phyloP scores from a whole-genome alignment of 768 basidiomycete species.

The Boletus subparvulus region DNA sequence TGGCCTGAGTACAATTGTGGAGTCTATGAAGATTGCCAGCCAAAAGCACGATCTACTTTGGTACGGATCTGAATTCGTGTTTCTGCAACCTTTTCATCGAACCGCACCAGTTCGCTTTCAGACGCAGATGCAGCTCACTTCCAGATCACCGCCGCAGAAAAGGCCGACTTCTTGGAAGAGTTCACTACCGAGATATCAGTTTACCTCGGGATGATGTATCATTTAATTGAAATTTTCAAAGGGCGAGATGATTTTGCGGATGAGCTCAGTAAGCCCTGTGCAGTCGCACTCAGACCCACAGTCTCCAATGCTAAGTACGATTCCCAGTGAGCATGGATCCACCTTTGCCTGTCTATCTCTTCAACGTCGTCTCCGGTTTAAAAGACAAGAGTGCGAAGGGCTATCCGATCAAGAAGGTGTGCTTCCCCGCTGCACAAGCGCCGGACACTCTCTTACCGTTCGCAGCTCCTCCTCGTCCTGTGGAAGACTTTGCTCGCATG shows the following conservation, averaged over 20 bases:
- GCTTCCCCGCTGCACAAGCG: slow-evolving; percentile 6
- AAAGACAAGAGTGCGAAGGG: slow-evolving; percentile 93
- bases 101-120: slow-evolving; percentile 59
- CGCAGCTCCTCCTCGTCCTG: slow-evolving; percentile 82
- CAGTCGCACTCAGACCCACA: neutral
- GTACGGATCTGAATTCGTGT: slow-evolving; percentile 37
- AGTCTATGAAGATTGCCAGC: slow-evolving; percentile 87
- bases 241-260: slow-evolving; percentile 94
- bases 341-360: slow-evolving; percentile 88
- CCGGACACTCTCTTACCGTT: slow-evolving; percentile 4
- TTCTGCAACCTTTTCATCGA: neutral
- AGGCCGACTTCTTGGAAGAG: slow-evolving; percentile 82
- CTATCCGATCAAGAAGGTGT: slow-evolving; percentile 95
- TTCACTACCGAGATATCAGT: slow-evolving; percentile 89
- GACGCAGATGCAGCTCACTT: slow-evolving; percentile 73
- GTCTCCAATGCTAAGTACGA: slow-evolving; percentile 5
- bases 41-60: slow-evolving; percentile 83
- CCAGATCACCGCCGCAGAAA: slow-evolving; percentile 67
- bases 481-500: slow-evolving; percentile 95
- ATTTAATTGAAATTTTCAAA: slow-evolving; percentile 90
- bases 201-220: slow-evolving; percentile 94
- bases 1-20: slow-evolving; percentile 78
- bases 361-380: slow-evolving; percentile 84
- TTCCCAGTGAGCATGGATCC: slow-evolving; percentile 88
- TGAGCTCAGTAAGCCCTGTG: slow-evolving; percentile 77